Base-by-base conservation (phyloP, 2,329 filamentous ascomycete species). In the Ceratocystis colombiana region DNA sequence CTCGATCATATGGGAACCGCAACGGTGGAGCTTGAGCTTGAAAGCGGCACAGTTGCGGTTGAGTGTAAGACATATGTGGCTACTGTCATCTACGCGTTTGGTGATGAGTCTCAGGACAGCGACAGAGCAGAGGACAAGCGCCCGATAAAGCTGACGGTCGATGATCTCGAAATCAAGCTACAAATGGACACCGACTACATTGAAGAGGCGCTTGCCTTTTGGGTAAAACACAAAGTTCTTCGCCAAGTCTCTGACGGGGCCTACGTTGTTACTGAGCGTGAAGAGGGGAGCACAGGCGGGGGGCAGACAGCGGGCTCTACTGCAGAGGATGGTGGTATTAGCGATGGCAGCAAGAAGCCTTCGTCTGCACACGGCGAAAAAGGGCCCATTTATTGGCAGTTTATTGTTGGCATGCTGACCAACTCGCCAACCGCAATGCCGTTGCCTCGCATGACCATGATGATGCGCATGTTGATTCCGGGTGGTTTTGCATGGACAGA, bases 341-440 rank as follows among this genome's bases (percentile, higher is more conserved):
- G 71, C 3, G 73, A 73, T 17, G 69, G 68, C 6, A 71, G 69
- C 25, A 75, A 85, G 70, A 64, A 64, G 10, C 28, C 20, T 5
- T 75, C 79, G 64, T 80, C 78, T 68, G 77, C 74, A 76, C 78
- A 88, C 41, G 82, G 88, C 25, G 82, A 82, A 71, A 79, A 79
- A 67, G 79, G 80, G 44, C 75, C 77, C 55, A 82, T 96, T 48
- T 96, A 96, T 75, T 90, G 89, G 84, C 88, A 92, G 72, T 97
- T 96, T 74, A 91, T 99, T 67, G 80, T 91, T 66, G 90, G 90
- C 64, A 97, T 99, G 94, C 78, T 99, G 75, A 96, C 90, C 69
- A 96, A 96, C 75, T 88, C 90, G 71, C 88, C 88, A 20, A 84
- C 82, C 20, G 76, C 88, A 33, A 94, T 96, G 89, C 87, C 89